Base-by-base conservation (phyloP, 495 filamentous ascomycete species). In the Hypoxylon intermedium region DNA sequence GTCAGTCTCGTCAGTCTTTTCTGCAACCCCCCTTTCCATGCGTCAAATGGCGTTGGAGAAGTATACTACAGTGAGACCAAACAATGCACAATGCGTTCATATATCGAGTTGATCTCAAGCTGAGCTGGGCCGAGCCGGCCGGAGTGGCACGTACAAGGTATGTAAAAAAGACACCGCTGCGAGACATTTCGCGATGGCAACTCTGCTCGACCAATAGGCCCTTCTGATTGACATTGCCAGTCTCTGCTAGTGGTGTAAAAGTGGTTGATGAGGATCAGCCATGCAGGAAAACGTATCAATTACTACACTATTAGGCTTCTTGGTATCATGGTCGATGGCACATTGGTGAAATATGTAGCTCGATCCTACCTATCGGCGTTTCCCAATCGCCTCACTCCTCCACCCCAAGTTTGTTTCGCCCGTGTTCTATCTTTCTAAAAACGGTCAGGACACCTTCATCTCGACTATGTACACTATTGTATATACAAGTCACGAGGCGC, bases 191-290 rank as follows among this genome's bases (percentile, higher is more conserved):
- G 62, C 62, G 62, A 60, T 54, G 53, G 56, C 52, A 21, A 60
- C 60, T 41, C 49, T 54, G 13, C 45, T 59, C 40, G 46, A 43
- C 26, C 16, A 37, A 21, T 31, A 37, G 9, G 23, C n/a, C 21
- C 9, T 21, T 24, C 26, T 65, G 55, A 55, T 59, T 55, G 51
- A 51, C 31, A 48, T 36, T 23, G 12, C n/a, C 18, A 33, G n/a
- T 20, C 28, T 51, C 13, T 38, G 24, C 46, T 41, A 20, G 46
- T 34, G 33, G 20, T 33, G 47, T 24, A 36, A 42, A 43, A 13
- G 46, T 58, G 51, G 53, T 41, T 53, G 56, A 56, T 65, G 55
- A 65, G 62, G 55, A 65, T 55, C 46, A 51, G 33, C 61, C 37
- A 37, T 65, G 54, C 61, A 65, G 50, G 37, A 40, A 55, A 19